Evolutionary conservation across 2,329 filamentous ascomycete genomes (phyloP).

Genomic region (Plenodomus tracheiphilus): DNA sequence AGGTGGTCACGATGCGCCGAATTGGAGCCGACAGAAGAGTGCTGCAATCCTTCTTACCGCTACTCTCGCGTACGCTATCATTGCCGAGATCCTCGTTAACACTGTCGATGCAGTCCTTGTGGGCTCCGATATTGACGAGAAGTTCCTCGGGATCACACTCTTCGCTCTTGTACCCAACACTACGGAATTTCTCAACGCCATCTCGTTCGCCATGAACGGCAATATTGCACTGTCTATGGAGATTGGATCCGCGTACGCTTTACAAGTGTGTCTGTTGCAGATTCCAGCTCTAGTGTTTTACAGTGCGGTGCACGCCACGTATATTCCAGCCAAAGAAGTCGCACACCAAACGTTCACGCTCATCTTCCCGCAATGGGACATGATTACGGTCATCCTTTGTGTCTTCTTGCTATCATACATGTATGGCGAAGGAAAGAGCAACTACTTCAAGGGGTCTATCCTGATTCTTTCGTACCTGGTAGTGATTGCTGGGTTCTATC

Average conservation of each 20-base stretch:
- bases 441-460: constrained; percentile 99
- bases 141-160: constrained; percentile 94
- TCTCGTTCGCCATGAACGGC: constrained; percentile 99
- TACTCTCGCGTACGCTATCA: constrained; percentile 91
- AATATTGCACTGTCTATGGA: constrained; percentile 99
- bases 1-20: constrained; percentile 91
- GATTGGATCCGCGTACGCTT: constrained; percentile 93
- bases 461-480: constrained; percentile 91
- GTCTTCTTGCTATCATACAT: constrained; percentile 97
- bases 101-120: constrained; percentile 96
- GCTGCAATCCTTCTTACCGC: constrained; percentile 84
- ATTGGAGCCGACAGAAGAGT: constrained; percentile 94
- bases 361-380: constrained; percentile 98
- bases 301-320: constrained; percentile 72
- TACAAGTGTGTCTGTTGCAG: constrained; percentile 94
- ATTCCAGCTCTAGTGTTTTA: constrained; percentile 92
- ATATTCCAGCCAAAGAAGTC: constrained; percentile 58
- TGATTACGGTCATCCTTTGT: constrained; percentile 94
- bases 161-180: constrained; percentile 98
- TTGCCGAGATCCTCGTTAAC: constrained; percentile 94
- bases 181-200: constrained; percentile 98
- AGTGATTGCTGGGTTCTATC: constrained; percentile 88
- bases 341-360: constrained; percentile 73
- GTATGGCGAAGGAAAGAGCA: constrained; percentile 98
- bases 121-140: constrained; percentile 90